Conservation (phyloP, 2,329 filamentous ascomycete genomes). For the Pyrenophora seminiperda region DNA sequence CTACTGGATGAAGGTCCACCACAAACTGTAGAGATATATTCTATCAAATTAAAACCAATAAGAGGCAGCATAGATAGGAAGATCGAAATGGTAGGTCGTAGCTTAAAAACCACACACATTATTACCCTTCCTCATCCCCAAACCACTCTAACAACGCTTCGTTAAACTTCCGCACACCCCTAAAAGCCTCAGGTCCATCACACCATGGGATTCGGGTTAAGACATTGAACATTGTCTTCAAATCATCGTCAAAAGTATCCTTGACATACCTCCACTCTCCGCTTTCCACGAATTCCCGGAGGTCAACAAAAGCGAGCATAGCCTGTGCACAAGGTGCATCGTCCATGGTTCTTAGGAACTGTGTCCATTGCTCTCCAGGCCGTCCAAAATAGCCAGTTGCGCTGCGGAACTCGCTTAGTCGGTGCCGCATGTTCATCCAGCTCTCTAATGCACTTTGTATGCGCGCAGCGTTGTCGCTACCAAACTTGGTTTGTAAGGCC, state of each 20-base stretch:
- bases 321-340: conserved; percentile 8
- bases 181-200: conserved; percentile 17
- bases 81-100: too few species aligned
- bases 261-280: background rate
- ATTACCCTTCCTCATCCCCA: background rate
- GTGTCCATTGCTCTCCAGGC: conserved; percentile 16
- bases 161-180: conserved; percentile 10
- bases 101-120: too few species aligned
- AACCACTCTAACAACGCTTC: conserved; percentile 17
- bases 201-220: conserved; percentile 15
- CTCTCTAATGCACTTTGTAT: background rate
- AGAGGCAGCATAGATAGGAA: too few species aligned
- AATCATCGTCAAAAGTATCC: conserved; percentile 9
- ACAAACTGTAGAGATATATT: too few species aligned
- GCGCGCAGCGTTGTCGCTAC: background rate
- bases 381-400: conserved; percentile 8
- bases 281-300: background rate
- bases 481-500: background rate
- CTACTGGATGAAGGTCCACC: too few species aligned
- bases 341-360: conserved; percentile 6
- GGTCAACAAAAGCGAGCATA: conserved; percentile 14
- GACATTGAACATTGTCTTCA: conserved; percentile 19
- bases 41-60: too few species aligned
- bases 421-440: conserved; percentile 20
- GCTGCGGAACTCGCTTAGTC: conserved; percentile 7